Percentiles rank a stretch among this genome's conserved stretches.
Conservation (phyloP, 345 rosid genomes). For the Rhodamnia argentea region DNA sequence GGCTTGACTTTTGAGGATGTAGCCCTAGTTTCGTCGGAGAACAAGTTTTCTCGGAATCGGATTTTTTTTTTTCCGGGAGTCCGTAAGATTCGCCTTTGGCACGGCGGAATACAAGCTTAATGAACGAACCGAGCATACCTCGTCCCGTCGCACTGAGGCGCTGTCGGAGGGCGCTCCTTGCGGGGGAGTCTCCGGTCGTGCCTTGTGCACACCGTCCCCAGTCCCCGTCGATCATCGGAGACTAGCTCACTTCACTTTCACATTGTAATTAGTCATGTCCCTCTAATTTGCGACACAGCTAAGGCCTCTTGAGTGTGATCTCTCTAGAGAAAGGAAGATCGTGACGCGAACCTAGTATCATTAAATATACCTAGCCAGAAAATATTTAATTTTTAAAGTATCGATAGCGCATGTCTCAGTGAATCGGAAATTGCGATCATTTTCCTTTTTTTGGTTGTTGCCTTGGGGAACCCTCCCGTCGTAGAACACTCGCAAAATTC, state of each 20-base stretch:
- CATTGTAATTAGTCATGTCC: background rate
- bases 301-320: background rate
- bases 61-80: no score
- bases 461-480: background rate
- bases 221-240: background rate
- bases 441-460: background rate
- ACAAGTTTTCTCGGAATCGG: no score
- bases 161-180: background rate
- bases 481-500: background rate
- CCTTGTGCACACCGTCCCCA: background rate
- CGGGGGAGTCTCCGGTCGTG: background rate
- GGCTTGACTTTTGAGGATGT: background rate
- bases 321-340: background rate
- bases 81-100: background rate
- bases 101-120: background rate
- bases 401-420: background rate
- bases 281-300: background rate
- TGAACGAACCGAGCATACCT: background rate
- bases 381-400: no score
- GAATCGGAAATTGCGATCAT: no score
- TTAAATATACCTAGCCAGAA: background rate
- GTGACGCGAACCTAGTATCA: background rate
- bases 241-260: background rate
- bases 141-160: background rate
- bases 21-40: no score